Conservation (phyloP, 2,329 filamentous ascomycete species). For the Fusarium subtropicale region DNA sequence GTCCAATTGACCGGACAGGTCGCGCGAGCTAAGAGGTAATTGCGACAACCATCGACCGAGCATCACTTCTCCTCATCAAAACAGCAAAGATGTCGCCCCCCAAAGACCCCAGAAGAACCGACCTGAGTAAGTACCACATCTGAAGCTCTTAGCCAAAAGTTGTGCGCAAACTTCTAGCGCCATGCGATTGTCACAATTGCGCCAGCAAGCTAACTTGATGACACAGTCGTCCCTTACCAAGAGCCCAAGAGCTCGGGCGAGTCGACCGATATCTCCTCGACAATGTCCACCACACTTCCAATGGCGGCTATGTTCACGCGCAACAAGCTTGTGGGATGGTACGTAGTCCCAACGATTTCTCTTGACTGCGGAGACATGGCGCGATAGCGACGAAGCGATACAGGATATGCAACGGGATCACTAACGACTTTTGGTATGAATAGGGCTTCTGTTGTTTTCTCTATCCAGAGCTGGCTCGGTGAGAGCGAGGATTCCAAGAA, state of each 20-base stretch:
- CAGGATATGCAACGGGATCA: conserved; percentile 5
- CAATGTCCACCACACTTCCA: conserved; percentile 80
- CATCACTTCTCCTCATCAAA: conserved; percentile 24
- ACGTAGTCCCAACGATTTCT: conserved; percentile 43
- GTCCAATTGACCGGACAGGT: conserved; percentile 21
- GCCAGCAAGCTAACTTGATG: conserved; percentile 20
- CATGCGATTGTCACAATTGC: conserved; percentile 12
- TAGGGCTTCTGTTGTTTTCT: conserved; percentile 79
- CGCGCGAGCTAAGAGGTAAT: conserved; percentile 37
- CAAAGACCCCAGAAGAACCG: conserved; percentile 59
- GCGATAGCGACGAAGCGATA: conserved; percentile 7
- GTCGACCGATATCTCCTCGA: conserved; percentile 77
- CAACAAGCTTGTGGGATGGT: conserved; percentile 82
- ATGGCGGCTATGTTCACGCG: conserved; percentile 87
- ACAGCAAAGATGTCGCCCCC: conserved; percentile 53
- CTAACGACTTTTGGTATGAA: conserved; percentile 43
- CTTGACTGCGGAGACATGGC: conserved; percentile 6
- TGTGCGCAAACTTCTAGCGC: background rate
- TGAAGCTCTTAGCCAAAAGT: background rate
- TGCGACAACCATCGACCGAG: conserved; percentile 36
- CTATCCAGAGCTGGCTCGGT: conserved; percentile 80
- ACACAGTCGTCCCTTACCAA: conserved; percentile 86
- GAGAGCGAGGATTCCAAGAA: conserved; percentile 76
- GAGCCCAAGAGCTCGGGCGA: conserved; percentile 75
- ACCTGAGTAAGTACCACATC: conserved; percentile 54